These are phyloP conservation scores for Thuja plicata DNA, from an alignment of 83 land plant genomes.

Conservation along the genomic window DNA sequence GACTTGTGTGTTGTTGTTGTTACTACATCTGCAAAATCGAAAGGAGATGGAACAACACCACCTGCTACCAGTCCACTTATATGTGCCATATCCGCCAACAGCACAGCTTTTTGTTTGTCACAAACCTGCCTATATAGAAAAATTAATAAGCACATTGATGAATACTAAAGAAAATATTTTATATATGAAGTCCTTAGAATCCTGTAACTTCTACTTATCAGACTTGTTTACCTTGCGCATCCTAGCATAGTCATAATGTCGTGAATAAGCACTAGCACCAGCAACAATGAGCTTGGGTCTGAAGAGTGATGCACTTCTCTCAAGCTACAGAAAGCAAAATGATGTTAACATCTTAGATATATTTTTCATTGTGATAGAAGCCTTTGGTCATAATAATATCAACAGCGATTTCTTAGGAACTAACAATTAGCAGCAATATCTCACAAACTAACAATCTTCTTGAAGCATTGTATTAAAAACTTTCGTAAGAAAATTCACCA, in stretches of 20 bases:
- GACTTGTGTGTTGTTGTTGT: slow-evolving; percentile 95
- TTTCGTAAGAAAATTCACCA: background rate
- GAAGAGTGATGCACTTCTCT: slow-evolving; percentile 75
- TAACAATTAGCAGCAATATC: background rate
- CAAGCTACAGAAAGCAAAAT: slow-evolving; percentile 38
- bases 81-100: slow-evolving; percentile 94
- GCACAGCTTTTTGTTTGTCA: slow-evolving; percentile 79
- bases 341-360: background rate
- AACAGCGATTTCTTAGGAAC: background rate
- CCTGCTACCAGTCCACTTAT: slow-evolving; percentile 93
- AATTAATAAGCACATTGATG: background rate
- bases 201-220: background rate
- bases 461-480: background rate
- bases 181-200: background rate
- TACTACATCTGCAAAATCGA: slow-evolving; percentile 77
- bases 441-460: background rate
- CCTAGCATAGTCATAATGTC: slow-evolving; percentile 77
- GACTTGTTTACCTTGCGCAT: slow-evolving; percentile 64
- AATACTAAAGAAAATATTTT: background rate
- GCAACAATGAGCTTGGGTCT: slow-evolving; percentile 84
- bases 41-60: slow-evolving; percentile 79
- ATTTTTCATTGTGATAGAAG: background rate
- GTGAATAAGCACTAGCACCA: slow-evolving; percentile 89
- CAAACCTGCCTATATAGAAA: slow-evolving; percentile 45
- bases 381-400: background rate